These are phyloP conservation scores for Beauveria rudraprayagi DNA, from an alignment of 2,329 filamentous ascomycete genomes.

Conservation along the genomic window DNA sequence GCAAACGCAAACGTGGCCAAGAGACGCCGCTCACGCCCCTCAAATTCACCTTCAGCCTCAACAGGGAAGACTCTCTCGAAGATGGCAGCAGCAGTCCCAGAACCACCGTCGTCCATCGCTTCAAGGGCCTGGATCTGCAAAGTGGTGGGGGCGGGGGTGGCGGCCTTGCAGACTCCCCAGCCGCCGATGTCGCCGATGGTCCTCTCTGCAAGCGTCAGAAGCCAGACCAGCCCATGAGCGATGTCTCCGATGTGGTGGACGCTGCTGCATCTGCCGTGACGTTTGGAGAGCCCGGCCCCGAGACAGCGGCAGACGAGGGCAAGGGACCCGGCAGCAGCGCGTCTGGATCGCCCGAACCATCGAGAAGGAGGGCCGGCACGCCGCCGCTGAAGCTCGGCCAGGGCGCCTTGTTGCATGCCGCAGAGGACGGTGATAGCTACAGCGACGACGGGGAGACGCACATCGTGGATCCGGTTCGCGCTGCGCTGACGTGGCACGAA, in stretches of 20 bases:
- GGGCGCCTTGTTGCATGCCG: constrained; percentile 12
- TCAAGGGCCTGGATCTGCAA: constrained; percentile 41
- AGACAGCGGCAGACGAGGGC: neutral
- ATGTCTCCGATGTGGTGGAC: constrained; percentile 13
- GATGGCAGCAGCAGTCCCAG: constrained; percentile 46
- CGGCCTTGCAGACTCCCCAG: constrained; percentile 11
- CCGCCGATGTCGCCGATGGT: constrained; percentile 22
- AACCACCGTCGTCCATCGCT: constrained; percentile 42
- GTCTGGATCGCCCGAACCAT: neutral
- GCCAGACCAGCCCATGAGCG: constrained; percentile 24
- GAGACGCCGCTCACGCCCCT: constrained; percentile 26
- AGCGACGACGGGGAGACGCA: constrained; percentile 24
- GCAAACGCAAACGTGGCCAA: constrained; percentile 39
- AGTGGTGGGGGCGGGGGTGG: constrained; percentile 37
- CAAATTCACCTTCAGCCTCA: constrained; percentile 39
- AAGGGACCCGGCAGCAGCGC: neutral
- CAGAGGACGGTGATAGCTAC: constrained; percentile 14
- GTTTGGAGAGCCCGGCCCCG: neutral
- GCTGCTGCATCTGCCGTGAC: neutral
- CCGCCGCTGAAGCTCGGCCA: constrained; percentile 28
- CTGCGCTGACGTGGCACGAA: constrained; percentile 58
- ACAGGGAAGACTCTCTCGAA: constrained; percentile 24
- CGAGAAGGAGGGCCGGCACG: constrained; percentile 28
- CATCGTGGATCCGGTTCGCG: constrained; percentile 46
- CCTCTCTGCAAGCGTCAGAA: constrained; percentile 31